These are phyloP conservation scores for Neurospora sublineolata DNA, from an alignment of 495 filamentous ascomycete species.

Conservation along the genomic window DNA sequence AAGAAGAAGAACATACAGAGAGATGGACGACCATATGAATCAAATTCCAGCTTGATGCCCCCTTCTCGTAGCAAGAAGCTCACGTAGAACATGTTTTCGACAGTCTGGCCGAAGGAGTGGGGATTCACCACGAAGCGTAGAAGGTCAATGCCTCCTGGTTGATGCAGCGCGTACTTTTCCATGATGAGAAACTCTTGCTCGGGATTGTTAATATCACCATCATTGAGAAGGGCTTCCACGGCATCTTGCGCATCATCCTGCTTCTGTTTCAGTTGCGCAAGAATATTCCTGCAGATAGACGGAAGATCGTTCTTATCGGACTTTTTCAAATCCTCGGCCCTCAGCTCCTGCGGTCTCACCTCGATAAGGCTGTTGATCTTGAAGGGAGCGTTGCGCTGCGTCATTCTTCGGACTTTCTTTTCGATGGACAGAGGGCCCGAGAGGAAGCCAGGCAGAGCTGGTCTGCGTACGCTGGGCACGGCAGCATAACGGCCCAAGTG, in stretches of 20 bases:
- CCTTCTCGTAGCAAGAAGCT: constrained; percentile 91
- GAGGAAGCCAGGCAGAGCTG: constrained; percentile 70
- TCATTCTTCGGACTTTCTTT: constrained; percentile 59
- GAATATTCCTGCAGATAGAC: constrained; percentile 51
- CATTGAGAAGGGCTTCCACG: constrained; percentile 28
- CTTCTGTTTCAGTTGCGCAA: constrained; percentile 32
- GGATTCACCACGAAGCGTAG: constrained; percentile 85
- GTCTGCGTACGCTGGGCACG: constrained; percentile 59
- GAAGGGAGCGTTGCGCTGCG: constrained; percentile 52
- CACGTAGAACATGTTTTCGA: constrained; percentile 95
- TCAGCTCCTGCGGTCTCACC: constrained; percentile 62
- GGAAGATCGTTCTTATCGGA: constrained; percentile 67
- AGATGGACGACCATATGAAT: constrained; percentile 55
- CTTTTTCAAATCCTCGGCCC: constrained; percentile 56
- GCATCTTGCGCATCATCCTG: constrained; percentile 30
- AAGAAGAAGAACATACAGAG: constrained; percentile 45
- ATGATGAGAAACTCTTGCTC: constrained; percentile 33
- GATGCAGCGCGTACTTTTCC: constrained; percentile 44
- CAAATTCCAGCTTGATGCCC: constrained; percentile 49
- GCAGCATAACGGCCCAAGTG: constrained; percentile 67
- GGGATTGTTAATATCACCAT: constrained; percentile 19
- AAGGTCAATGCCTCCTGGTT: constrained; percentile 57
- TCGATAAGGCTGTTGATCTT: constrained; percentile 52
- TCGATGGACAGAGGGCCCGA: constrained; percentile 83
- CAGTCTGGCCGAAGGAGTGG: constrained; percentile 79